A percentile compares a stretch with the other conserved stretches of the same genome.
Conservation (phyloP, 2,329 filamentous ascomycete genomes). For the Penicillium oxalicum region DNA sequence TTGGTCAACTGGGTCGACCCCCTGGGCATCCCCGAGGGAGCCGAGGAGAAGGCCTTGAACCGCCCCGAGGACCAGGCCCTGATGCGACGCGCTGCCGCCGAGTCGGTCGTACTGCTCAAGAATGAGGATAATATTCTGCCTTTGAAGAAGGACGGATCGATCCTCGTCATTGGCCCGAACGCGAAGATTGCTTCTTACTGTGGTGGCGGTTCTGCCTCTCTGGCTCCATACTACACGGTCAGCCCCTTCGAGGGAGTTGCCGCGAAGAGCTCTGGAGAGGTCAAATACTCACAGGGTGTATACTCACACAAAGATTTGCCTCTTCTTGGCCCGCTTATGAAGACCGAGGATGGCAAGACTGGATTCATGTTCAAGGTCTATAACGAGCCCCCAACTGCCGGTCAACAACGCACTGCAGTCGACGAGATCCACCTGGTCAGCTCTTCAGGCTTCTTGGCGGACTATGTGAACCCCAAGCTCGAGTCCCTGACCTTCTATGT, state of each 20-base stretch:
- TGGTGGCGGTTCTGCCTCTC: conserved; percentile 60
- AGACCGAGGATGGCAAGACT: conserved; percentile 47
- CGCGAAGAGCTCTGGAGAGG: conserved; percentile 30
- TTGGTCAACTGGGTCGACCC: conserved; percentile 54
- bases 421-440: conserved; percentile 45
- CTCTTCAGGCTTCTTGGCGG: conserved; percentile 46
- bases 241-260: conserved; percentile 42
- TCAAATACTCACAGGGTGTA: conserved; percentile 53
- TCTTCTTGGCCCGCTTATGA: conserved; percentile 50
- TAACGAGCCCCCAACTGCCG: conserved; percentile 49
- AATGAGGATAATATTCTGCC: conserved; percentile 62
- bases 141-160: conserved; percentile 41
- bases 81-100: conserved; percentile 59
- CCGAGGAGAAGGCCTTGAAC: conserved; percentile 50
- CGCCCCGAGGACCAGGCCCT: conserved; percentile 58
- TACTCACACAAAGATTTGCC: conserved; percentile 62
- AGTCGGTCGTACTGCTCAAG: conserved; percentile 68
- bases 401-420: conserved; percentile 44
- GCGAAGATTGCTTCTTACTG: conserved; percentile 45
- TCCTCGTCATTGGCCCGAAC: conserved; percentile 52
- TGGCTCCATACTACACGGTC: conserved; percentile 42
- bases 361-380: conserved; percentile 60
- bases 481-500: conserved; percentile 52
- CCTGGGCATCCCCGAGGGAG: conserved; percentile 51
- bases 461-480: conserved; percentile 52